These are phyloP conservation scores for Clavispora santaluciae DNA, from an alignment of 805 yeast genomes.

Conservation along the genomic window DNA sequence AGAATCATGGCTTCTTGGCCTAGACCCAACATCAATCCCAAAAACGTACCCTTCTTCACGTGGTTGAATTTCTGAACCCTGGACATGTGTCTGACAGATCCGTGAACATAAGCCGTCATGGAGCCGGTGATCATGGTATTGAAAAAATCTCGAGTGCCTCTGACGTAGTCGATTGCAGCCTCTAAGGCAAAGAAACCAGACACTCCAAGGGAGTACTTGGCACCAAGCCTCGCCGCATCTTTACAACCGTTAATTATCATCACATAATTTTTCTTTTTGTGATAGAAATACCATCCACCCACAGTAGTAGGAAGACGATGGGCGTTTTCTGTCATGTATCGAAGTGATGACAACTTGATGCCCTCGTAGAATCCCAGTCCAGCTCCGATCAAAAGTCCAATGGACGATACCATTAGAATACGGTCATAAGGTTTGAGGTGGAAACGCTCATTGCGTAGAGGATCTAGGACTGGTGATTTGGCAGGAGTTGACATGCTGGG, in stretches of 20 bases:
- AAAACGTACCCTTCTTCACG: constrained; percentile 46
- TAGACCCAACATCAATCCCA: constrained; percentile 61
- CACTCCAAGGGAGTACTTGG: constrained; percentile 37
- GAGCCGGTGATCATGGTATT: constrained; percentile 60
- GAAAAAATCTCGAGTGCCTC: constrained; percentile 52
- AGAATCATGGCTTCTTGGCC: constrained; percentile 61
- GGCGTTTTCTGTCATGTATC: constrained; percentile 73
- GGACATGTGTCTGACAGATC: constrained; percentile 40
- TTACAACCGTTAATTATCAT: constrained; percentile 54
- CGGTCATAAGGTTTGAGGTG: constrained; percentile 47
- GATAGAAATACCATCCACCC: constrained; percentile 87
- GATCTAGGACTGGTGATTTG: background rate
- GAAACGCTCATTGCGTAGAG: constrained; percentile 35
- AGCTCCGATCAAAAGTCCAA: constrained; percentile 40
- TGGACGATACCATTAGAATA: constrained; percentile 34
- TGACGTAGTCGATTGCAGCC: constrained; percentile 47
- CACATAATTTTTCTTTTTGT: constrained; percentile 75
- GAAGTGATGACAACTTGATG: constrained; percentile 47
- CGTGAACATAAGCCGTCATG: constrained; percentile 48
- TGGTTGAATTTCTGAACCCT: constrained; percentile 38
- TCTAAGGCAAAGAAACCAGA: constrained; percentile 56
- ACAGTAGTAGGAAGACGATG: constrained; percentile 72
- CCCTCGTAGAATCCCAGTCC: constrained; percentile 59
- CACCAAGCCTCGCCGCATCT: constrained; percentile 39
- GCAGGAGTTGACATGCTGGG: no score